phyloP scores from a whole-genome alignment of 805 yeast species.

The Saturnispora hagleri region DNA sequence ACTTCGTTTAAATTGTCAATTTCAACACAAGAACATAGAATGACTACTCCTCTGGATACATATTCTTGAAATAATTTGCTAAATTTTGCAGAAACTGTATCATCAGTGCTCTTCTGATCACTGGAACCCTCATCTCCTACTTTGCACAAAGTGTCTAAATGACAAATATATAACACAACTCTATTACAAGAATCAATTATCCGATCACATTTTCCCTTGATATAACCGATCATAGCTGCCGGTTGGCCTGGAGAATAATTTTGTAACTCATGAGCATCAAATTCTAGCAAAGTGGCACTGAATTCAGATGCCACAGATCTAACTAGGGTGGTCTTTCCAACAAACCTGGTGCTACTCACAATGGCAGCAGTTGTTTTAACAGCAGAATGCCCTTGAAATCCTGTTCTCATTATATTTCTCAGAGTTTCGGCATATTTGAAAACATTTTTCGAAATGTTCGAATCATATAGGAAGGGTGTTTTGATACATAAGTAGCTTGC shows the following conservation, averaged over 20 bases:
- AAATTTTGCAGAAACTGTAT: constrained; percentile 44
- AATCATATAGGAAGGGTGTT: neutral
- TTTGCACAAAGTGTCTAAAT: constrained; percentile 66
- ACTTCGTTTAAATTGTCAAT: constrained; percentile 58
- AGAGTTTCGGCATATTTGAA: constrained; percentile 45
- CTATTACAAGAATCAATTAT: constrained; percentile 37
- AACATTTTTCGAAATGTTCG: constrained; percentile 14
- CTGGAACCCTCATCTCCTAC: constrained; percentile 48
- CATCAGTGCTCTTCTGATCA: constrained; percentile 22
- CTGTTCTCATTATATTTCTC: constrained; percentile 45
- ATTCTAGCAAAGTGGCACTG: constrained; percentile 57
- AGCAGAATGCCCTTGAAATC: constrained; percentile 29
- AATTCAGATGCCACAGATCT: constrained; percentile 42
- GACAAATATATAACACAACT: constrained; percentile 52
- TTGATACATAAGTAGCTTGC: neutral
- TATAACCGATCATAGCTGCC: constrained; percentile 65
- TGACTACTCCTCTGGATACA: constrained; percentile 35
- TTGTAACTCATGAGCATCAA: constrained; percentile 61
- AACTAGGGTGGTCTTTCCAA: constrained; percentile 69
- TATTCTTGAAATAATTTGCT: constrained; percentile 49
- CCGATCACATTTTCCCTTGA: constrained; percentile 69
- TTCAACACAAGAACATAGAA: constrained; percentile 63
- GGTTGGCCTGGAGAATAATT: constrained; percentile 54
- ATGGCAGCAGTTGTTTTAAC: constrained; percentile 57
- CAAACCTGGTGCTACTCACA: constrained; percentile 60